Evolutionary conservation across 2,329 filamentous ascomycete species (phyloP), one percentile per base, ranked within the genome.

Genomic region (Exophiala sp.): DNA sequence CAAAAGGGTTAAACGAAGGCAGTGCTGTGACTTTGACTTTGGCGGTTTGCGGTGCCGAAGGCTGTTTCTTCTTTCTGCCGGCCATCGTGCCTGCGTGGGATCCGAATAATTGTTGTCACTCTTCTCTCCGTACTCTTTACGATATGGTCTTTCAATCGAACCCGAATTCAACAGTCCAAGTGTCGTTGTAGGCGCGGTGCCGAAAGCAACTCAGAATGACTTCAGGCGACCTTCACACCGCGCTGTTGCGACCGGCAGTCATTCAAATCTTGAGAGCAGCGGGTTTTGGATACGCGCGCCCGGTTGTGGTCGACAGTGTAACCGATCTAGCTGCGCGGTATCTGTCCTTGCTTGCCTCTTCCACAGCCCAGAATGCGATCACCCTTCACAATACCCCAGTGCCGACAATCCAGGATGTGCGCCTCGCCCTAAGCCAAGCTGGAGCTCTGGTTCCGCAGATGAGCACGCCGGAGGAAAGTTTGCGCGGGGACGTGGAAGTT

Each of bases 261-360:
- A 81, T 97, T 50, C 89, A 96, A 69, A 91, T 95, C 62, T 81
- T 97, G 44, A 88, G 91, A 64, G 88, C 90, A 23, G 85, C 88
- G 19, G 91, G 91, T 65, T 97, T 94, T 71, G 87, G 94, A 66
- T 78, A 84, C 35, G 86, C 88, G 43, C 82, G 82, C 47, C 83
- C 88, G 1, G 84, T 85, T 2, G 89, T 94, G 5, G 75, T 96
- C 50, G 90, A 97, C 70, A 83, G 86, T 8, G 68, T 96, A n/a
- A 86, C 88, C 11, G 89, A 96, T 68, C 77, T 97, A 6, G 83
- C 88, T 0, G 86, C 84, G 37, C 82, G 86, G 58, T 95, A 96
- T 68, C 73, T 97, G 50, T 73, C 81, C 18, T 72, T 87, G 2
- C 80, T 96, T 16, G 87, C 86, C 55, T 78, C 82, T 54, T 77